Base-by-base conservation (phyloP, 495 filamentous ascomycete genomes). In the Apodospora peruviana region DNA sequence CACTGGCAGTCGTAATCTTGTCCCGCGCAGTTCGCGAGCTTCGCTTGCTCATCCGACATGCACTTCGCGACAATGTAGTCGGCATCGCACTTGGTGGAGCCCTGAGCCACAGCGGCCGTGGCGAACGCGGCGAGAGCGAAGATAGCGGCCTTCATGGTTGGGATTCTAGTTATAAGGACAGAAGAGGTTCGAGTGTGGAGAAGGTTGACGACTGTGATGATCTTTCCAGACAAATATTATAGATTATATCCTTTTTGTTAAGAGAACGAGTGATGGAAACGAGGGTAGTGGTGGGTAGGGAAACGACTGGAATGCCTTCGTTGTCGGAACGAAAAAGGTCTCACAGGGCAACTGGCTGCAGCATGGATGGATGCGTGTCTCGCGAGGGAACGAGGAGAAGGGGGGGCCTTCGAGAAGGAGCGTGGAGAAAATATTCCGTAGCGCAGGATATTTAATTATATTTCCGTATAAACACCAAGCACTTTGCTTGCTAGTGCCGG, bases 21-120 rank as follows among this genome's bases (percentile, higher is more conserved):
- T 12, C 42, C 47, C 0, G 4, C 42, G 58, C 72, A 75, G 7
- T 50, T 43, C n/a, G 45, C 57, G 42, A 75, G 52, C 49, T 67
- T 64, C 45, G 56, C 54, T 45, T 64, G 65, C 34, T 73, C 67
- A 19, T 56, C 61, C 2, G 36, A 34, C 36, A 75, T 63, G 51
- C 72, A 75, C 27, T 64, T 49, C 40, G 73, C 69, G 58, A 75
- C 64, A 47, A 73, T 71, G 49, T 70, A 69, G 50, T 69, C 56
- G 27, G 72, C 72, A 12, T 47, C 64, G 44, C 72, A 75, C 7
- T 49, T 52, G 5, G 53, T 47, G 22, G 51, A 40, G 29, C 40
- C 52, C 40, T 66, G 58, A 24, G 65, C 62, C 40, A 60, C 35
- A 42, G 53, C 60, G 21, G 63, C 58, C 18, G 59, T 41, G 29